Conservation (phyloP, 2,329 filamentous ascomycete genomes). For the Emydomyces testavorans region DNA sequence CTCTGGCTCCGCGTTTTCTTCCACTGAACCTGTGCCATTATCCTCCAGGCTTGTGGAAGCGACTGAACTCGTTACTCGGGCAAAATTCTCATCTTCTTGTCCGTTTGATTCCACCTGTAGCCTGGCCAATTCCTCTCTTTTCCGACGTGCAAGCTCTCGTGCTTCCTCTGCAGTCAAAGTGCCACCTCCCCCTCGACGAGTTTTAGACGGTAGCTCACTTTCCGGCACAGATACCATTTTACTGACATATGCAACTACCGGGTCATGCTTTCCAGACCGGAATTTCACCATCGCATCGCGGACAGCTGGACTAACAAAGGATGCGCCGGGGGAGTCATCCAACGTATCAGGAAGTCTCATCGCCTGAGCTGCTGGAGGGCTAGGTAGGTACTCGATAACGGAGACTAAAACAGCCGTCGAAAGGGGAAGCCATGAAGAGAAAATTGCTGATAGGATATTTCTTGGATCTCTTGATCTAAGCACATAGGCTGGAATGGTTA, state of each 20-base stretch:
- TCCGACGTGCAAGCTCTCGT: conserved; percentile 71
- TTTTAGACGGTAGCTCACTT: conserved; percentile 77
- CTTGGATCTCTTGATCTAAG: conserved; percentile 72
- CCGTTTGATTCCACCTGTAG: conserved; percentile 52
- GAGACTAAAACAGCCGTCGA: conserved; percentile 89
- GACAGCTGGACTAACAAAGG: conserved; percentile 56
- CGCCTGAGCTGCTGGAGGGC: conserved; percentile 67
- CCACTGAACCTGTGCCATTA: conserved; percentile 36
- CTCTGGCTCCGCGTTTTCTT: conserved; percentile 60
- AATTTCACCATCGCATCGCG: conserved; percentile 75
- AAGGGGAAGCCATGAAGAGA: conserved; percentile 79
- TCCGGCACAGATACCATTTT: conserved; percentile 96
- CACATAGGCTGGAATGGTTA: conserved; percentile 75
- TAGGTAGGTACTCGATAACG: conserved; percentile 83
- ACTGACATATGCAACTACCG: conserved; percentile 87
- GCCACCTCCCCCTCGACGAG: conserved; percentile 54
- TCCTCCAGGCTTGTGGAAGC: conserved; percentile 49
- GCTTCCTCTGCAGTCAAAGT: conserved; percentile 80
- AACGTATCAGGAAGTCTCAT: conserved; percentile 69
- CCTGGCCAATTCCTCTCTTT: conserved; percentile 75
- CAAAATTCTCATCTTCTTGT: conserved; percentile 38
- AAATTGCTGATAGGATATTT: conserved; percentile 72
- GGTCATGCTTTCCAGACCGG: conserved; percentile 56
- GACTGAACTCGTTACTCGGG: conserved; percentile 50
- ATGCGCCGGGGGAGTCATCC: conserved; percentile 63